phyloP scores from a whole-genome alignment of 169 alveolate genomes.

The Eimeria sp. region DNA sequence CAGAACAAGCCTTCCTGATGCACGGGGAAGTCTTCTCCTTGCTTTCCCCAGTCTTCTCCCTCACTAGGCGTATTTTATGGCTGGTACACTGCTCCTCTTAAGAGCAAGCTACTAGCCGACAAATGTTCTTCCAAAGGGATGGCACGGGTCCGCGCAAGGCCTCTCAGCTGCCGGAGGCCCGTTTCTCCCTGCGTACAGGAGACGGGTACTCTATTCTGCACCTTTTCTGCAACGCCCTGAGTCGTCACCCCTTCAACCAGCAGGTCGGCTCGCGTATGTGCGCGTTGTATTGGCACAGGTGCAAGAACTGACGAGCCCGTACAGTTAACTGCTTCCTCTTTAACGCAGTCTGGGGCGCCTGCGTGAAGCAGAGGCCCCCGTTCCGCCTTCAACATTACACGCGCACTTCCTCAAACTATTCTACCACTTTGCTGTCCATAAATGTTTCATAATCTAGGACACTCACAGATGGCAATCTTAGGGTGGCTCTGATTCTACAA shows the following conservation, averaged over 20 bases:
- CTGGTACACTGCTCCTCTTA: not conserved
- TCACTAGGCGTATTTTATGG: not conserved
- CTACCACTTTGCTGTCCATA: not conserved
- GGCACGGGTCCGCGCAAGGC: conserved; percentile 54
- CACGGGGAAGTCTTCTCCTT: not conserved
- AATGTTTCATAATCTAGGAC: not conserved
- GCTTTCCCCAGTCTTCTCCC: not conserved
- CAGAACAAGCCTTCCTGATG: not conserved
- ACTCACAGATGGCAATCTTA: not conserved
- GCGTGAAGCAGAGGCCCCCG: not conserved
- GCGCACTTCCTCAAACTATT: no score
- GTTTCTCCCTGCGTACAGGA: conserved; percentile 37
- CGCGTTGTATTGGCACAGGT: not conserved
- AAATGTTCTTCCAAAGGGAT: conserved; percentile 32
- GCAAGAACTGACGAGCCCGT: not conserved
- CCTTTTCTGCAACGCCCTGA: conserved; percentile 31
- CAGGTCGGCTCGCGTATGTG: not conserved
- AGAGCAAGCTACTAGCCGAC: not conserved
- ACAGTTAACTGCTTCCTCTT: not conserved
- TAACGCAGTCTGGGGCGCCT: not conserved
- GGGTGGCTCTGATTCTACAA: not conserved
- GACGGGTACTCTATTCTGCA: conserved; percentile 17
- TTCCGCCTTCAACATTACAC: not conserved
- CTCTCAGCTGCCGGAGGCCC: conserved; percentile 62
- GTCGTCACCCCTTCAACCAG: conserved; percentile 59